Conservation (phyloP, 1,284 basidiomycete genomes). For the Ceratobasidium sp. region DNA sequence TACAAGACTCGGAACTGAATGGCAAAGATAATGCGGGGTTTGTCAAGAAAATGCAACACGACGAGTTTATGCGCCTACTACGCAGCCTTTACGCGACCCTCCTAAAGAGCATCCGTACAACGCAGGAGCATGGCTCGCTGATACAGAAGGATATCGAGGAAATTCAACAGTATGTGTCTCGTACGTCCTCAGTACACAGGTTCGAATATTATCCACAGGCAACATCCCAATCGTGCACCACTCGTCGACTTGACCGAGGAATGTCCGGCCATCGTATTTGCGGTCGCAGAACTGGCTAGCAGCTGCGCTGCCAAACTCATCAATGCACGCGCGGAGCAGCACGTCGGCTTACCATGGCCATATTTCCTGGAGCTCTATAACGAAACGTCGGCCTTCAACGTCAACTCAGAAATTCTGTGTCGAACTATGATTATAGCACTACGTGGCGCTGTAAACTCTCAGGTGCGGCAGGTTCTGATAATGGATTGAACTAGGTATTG, state of each 20-base stretch:
- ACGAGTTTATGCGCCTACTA: conserved; percentile 47
- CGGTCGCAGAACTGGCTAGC: conserved; percentile 87
- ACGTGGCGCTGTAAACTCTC: conserved; percentile 83
- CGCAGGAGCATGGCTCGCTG: conserved; percentile 33
- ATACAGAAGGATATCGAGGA: conserved; percentile 26
- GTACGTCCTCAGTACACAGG: background rate
- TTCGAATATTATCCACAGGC: background rate
- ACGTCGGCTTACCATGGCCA: conserved; percentile 75
- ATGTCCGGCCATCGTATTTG: conserved; percentile 63
- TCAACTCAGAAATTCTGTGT: conserved; percentile 86
- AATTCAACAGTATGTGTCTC: conserved; percentile 9
- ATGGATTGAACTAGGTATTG: conserved; percentile 46
- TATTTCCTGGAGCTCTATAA: conserved; percentile 88
- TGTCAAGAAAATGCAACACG: conserved; percentile 45
- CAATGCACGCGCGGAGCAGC: conserved; percentile 80
- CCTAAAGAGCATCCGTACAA: conserved; percentile 46
- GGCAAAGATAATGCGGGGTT: conserved; percentile 24
- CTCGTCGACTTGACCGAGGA: conserved; percentile 14
- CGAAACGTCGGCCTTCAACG: conserved; percentile 89
- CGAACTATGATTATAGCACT: conserved; percentile 93
- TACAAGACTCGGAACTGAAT: background rate
- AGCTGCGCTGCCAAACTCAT: conserved; percentile 83
- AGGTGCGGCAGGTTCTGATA: conserved; percentile 63
- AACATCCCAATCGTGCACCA: background rate
- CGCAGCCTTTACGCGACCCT: conserved; percentile 47